Conservation (phyloP, 805 yeast species). For the Kodamaea sagamina region DNA sequence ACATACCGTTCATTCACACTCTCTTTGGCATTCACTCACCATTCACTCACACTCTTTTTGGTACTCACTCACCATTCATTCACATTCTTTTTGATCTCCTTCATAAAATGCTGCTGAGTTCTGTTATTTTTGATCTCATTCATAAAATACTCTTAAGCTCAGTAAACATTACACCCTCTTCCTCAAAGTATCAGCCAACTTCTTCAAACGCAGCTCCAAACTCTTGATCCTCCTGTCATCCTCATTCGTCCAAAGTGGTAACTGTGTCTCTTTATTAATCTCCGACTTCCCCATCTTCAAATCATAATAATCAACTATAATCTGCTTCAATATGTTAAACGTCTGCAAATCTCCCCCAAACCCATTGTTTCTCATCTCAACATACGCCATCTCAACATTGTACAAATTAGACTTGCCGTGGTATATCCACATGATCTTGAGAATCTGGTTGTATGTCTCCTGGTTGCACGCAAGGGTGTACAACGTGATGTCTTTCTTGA, state of each 20-base stretch:
- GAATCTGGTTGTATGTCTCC: slow-evolving; percentile 42
- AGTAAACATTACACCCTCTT: too few species aligned
- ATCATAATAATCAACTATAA: slow-evolving; percentile 35
- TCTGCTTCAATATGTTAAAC: slow-evolving; percentile 35
- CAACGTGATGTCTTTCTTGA: slow-evolving; percentile 34
- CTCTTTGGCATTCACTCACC: too few species aligned
- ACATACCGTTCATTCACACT: too few species aligned
- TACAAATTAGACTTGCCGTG: slow-evolving; percentile 38
- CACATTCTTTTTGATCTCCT: too few species aligned
- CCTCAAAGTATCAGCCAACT: slow-evolving; percentile 8
- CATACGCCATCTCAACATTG: slow-evolving; percentile 34
- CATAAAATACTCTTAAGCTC: too few species aligned
- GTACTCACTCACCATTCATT: too few species aligned
- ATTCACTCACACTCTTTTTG: too few species aligned
- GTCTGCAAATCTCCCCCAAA: slow-evolving; percentile 39
- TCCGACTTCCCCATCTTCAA: slow-evolving; percentile 33
- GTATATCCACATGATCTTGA: slow-evolving; percentile 39
- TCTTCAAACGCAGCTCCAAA: slow-evolving; percentile 20
- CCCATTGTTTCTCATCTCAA: slow-evolving; percentile 46
- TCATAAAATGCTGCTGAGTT: too few species aligned
- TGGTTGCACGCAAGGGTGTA: slow-evolving; percentile 42
- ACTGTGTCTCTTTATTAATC: slow-evolving; percentile 21
- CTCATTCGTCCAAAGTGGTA: slow-evolving; percentile 40
- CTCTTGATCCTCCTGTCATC: slow-evolving; percentile 34
- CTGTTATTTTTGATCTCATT: too few species aligned